These are phyloP conservation scores for Phytophthora chlamydospora DNA, from an alignment of 352 stramenopile genomes.

Conservation along the genomic window DNA sequence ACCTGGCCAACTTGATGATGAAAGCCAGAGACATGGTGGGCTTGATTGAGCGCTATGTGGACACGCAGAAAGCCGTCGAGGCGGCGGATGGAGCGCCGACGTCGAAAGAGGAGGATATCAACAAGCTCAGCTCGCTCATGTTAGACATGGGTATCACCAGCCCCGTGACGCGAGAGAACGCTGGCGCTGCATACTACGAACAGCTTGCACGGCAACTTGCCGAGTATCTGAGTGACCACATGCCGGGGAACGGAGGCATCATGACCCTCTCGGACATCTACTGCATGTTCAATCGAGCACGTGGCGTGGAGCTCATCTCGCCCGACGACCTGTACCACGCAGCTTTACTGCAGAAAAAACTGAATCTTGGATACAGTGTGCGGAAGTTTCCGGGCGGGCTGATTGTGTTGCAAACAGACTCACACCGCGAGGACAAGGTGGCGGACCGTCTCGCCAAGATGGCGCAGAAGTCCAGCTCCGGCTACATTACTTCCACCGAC, in stretches of 20 bases:
- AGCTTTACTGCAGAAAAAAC: slow-evolving; percentile 78
- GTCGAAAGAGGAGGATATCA: slow-evolving; percentile 64
- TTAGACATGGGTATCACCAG: slow-evolving; percentile 94
- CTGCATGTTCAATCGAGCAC: slow-evolving; percentile 98
- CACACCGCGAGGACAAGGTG: slow-evolving; percentile 87
- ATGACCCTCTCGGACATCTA: slow-evolving; percentile 99
- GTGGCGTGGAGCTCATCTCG: slow-evolving; percentile 97
- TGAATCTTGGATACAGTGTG: slow-evolving; percentile 92
- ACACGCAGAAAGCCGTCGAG: slow-evolving; percentile 70
- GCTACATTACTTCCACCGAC: slow-evolving; percentile 90
- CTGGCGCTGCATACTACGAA: slow-evolving; percentile 89
- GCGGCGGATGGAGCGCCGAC: slow-evolving; percentile 16
- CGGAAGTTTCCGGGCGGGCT: slow-evolving; percentile 94
- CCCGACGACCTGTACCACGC: slow-evolving; percentile 97
- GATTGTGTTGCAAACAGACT: slow-evolving; percentile 92
- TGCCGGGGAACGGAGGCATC: slow-evolving; percentile 93
- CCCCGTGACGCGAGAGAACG: slow-evolving; percentile 91
- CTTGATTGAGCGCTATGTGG: slow-evolving; percentile 92
- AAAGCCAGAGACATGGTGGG: slow-evolving; percentile 92
- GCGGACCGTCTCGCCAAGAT: slow-evolving; percentile 75
- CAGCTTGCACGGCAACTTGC: slow-evolving; percentile 91
- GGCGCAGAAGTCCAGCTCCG: slow-evolving; percentile 70
- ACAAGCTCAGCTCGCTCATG: slow-evolving; percentile 86
- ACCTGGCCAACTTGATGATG: slow-evolving; percentile 91
- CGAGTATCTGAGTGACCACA: slow-evolving; percentile 82